Evolutionary conservation across 1,139 yeast species (phyloP).

Genomic region (Geotrichum reessii): DNA sequence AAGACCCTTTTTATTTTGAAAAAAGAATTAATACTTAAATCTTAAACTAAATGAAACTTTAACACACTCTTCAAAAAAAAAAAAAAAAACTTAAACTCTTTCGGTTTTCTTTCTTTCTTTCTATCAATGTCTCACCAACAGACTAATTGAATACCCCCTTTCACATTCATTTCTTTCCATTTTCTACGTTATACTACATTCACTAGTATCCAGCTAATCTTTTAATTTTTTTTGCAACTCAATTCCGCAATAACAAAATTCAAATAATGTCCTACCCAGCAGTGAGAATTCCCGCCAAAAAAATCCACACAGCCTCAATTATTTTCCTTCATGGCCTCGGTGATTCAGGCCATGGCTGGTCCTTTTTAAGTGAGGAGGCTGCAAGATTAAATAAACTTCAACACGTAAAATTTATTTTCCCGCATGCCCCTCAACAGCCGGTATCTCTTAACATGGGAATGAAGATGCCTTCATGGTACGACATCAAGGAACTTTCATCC

Average conservation of each 20-base stretch:
- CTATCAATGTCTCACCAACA: not conserved
- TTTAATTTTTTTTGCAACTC: not conserved
- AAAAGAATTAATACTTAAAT: no score
- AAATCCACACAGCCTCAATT: conserved; percentile 53
- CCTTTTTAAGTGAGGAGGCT: conserved; percentile 52
- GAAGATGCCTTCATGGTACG: conserved; percentile 85
- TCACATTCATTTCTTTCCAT: not conserved
- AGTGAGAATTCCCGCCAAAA: conserved; percentile 22
- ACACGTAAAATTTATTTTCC: conserved; percentile 73
- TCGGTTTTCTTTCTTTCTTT: not conserved
- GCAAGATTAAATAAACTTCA: conserved; percentile 41
- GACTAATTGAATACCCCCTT: not conserved
- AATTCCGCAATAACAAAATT: not conserved
- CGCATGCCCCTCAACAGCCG: conserved; percentile 75
- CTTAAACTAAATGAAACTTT: no score
- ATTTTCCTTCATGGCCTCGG: conserved; percentile 90
- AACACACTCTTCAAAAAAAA: no score
- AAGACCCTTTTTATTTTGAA: no score
- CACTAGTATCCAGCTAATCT: not conserved
- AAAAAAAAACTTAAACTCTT: no score
- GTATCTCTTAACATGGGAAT: conserved; percentile 63
- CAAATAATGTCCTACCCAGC: conserved; percentile 21
- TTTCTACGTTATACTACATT: not conserved
- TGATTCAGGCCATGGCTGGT: conserved; percentile 87
- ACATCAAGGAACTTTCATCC: conserved; percentile 54